These are phyloP conservation scores for Bombardia bombarda DNA, from an alignment of 495 filamentous ascomycete genomes.

Conservation along the genomic window DNA sequence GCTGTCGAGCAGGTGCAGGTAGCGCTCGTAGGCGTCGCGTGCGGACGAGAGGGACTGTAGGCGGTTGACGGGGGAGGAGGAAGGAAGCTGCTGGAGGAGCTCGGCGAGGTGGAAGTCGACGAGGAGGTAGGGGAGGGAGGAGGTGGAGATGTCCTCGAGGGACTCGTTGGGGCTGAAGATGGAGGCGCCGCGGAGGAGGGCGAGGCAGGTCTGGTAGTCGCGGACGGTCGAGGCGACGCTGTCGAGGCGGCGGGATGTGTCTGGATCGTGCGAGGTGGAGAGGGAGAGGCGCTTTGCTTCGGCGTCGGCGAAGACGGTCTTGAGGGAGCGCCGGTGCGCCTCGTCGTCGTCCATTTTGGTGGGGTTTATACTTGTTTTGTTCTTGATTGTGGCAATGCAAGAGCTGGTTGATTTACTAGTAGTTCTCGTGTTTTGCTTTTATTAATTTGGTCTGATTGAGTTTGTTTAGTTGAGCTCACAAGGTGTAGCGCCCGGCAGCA, in stretches of 20 bases:
- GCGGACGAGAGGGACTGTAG: conserved; percentile 54
- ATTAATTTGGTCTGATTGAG: no score
- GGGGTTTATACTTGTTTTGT: background rate
- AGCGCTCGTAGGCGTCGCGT: conserved; percentile 64
- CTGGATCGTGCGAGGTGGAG: conserved; percentile 33
- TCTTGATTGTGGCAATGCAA: no score
- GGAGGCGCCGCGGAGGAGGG: conserved; percentile 58
- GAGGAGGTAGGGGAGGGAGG: conserved; percentile 64
- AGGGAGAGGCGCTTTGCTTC: conserved; percentile 34
- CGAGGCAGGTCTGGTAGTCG: conserved; percentile 64
- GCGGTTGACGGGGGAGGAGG: conserved; percentile 49
- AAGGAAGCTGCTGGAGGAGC: conserved; percentile 36
- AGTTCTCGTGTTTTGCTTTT: no score
- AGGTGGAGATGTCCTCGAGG: conserved; percentile 78
- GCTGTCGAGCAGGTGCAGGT: conserved; percentile 63
- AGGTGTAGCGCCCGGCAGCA: no score
- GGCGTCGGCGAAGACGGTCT: conserved; percentile 46
- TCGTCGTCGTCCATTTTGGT: conserved; percentile 18
- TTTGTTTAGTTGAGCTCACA: no score
- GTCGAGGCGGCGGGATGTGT: conserved; percentile 54
- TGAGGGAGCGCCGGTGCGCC: conserved; percentile 34
- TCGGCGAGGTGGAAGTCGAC: conserved; percentile 26
- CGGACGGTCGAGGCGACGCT: conserved; percentile 58
- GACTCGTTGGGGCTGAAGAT: conserved; percentile 88
- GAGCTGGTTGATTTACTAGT: no score